These are phyloP conservation scores for Endotrypanum monterogeii DNA, from an alignment of 208 protist species.

Conservation along the genomic window DNA sequence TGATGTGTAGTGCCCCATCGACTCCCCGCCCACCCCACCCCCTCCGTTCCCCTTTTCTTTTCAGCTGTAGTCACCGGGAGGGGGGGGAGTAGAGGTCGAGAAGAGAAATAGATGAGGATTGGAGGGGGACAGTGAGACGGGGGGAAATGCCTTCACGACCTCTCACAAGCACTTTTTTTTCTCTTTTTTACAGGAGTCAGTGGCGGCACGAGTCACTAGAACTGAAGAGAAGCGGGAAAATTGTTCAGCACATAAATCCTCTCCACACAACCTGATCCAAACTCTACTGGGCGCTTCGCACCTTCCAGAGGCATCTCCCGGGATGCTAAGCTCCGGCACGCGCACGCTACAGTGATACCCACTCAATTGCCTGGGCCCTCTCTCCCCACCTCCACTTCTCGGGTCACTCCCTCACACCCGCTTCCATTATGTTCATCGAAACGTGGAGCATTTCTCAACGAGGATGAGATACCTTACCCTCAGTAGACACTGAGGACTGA, in stretches of 20 bases:
- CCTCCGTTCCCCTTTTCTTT: no score
- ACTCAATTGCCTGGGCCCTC: background rate
- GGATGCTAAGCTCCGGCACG: background rate
- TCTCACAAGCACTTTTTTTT: no score
- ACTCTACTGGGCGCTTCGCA: background rate
- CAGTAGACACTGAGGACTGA: background rate
- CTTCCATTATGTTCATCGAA: background rate
- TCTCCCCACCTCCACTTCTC: background rate
- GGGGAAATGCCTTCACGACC: background rate
- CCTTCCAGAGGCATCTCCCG: background rate
- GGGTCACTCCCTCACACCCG: background rate
- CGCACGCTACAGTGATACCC: background rate
- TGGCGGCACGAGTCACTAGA: background rate
- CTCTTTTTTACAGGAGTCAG: background rate
- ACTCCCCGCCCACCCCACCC: background rate
- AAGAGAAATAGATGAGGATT: background rate
- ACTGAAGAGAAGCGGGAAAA: background rate
- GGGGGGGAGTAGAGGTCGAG: no score
- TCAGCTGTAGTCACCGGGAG: background rate
- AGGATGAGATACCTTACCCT: background rate
- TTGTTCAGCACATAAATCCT: background rate
- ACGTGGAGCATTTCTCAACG: background rate
- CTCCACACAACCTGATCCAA: background rate
- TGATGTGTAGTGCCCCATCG: background rate
- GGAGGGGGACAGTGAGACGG: background rate